phyloP scores from a whole-genome alignment of 2,329 filamentous ascomycete species.

The Coleophoma crateriformis region DNA sequence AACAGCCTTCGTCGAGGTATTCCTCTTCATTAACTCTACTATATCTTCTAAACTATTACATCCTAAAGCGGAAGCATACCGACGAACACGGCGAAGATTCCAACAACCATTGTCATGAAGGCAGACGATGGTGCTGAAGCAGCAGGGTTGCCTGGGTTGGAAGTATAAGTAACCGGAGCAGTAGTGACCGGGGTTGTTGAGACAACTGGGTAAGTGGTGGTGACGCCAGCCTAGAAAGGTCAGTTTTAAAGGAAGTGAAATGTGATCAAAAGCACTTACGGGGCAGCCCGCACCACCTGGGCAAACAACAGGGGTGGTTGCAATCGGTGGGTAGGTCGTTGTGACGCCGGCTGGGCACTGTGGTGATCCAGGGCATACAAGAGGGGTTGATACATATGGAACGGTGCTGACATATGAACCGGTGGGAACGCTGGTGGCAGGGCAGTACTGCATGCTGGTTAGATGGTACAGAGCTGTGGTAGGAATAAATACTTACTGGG shows the following conservation, averaged over 20 bases:
- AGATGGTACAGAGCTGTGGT: neutral
- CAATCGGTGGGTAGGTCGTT: neutral
- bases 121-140: neutral
- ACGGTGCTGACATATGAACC: neutral
- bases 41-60: neutral
- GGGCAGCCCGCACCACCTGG: neutral
- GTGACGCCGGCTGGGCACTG: neutral
- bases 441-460: neutral
- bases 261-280: neutral
- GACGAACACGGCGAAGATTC: neutral
- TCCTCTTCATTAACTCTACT: neutral
- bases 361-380: neutral
- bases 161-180: neutral
- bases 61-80: neutral
- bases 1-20: neutral
- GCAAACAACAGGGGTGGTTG: neutral
- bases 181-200: neutral
- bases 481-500: neutral
- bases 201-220: neutral
- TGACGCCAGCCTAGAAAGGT: neutral
- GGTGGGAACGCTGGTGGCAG: too few species aligned
- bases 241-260: too few species aligned
- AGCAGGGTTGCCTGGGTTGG: neutral
- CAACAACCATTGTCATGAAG: neutral
- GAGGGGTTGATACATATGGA: neutral